Evolutionary conservation across 1,139 yeast genomes (phyloP).

Genomic region (Suhomyces anneliseae): DNA sequence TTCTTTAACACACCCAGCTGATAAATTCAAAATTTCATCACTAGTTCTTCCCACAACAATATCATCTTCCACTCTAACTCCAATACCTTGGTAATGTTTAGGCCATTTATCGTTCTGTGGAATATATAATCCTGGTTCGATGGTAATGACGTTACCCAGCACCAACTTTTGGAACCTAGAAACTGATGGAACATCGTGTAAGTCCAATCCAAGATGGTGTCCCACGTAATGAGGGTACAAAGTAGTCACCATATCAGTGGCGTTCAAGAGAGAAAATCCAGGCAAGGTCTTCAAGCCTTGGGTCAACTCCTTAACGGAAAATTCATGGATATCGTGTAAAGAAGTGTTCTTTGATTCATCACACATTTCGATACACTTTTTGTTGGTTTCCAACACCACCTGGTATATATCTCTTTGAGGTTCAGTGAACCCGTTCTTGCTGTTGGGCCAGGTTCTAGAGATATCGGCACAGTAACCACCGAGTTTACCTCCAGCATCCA

Average conservation of each 20-base stretch:
- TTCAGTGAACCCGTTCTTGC: conserved; percentile 60
- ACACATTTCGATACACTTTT: conserved; percentile 72
- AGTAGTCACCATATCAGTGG: conserved; percentile 50
- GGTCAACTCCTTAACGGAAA: conserved; percentile 58
- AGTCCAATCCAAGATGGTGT: conserved; percentile 90
- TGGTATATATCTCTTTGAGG: conserved; percentile 87
- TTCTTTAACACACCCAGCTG: conserved; percentile 84
- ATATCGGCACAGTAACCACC: conserved; percentile 98
- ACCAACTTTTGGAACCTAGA: conserved; percentile 52
- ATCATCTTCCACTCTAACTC: conserved; percentile 94
- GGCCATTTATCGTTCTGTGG: conserved; percentile 75
- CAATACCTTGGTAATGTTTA: conserved; percentile 79
- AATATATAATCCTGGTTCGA: conserved; percentile 93
- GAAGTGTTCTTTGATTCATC: conserved; percentile 52
- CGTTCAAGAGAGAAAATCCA: conserved; percentile 58
- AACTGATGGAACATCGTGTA: conserved; percentile 75
- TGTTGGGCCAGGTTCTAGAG: conserved; percentile 94
- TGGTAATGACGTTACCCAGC: conserved; percentile 77
- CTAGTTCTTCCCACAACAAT: conserved; percentile 66
- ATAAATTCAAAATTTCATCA: conserved; percentile 55
- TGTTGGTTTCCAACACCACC: conserved; percentile 82
- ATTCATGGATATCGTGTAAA: conserved; percentile 74
- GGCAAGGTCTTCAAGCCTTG: conserved; percentile 64
- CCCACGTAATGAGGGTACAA: conserved; percentile 95
- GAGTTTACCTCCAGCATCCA: conserved; percentile 92